phyloP scores from a whole-genome alignment of 2,329 filamentous ascomycete genomes.

The Nakataea oryzae region DNA sequence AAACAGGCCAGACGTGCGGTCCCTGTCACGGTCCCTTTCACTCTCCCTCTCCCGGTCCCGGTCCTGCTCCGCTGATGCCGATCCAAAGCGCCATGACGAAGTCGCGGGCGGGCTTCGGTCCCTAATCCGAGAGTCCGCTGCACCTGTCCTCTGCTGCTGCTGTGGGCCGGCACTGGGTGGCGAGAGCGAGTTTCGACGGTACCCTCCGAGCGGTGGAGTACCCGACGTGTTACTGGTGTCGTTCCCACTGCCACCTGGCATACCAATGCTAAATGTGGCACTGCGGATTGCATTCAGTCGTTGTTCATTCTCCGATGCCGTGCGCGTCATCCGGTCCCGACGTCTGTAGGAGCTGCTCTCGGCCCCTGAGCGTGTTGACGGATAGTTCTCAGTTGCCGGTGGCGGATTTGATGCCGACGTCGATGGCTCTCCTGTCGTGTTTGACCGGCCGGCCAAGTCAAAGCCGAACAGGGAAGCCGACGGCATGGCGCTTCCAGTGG shows the following conservation, averaged over 20 bases:
- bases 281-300: constrained; percentile 16
- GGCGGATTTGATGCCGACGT: neutral
- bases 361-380: neutral
- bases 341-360: neutral
- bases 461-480: neutral
- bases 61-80: neutral
- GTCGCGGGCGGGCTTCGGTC: neutral
- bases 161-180: neutral
- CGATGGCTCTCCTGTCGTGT: neutral
- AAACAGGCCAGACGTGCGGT: neutral
- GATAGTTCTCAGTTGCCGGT: neutral
- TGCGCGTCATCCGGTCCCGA: constrained; percentile 6
- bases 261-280: neutral
- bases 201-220: constrained; percentile 1
- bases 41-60: neutral
- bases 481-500: neutral
- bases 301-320: constrained; percentile 10
- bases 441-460: neutral
- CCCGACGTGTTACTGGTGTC: neutral
- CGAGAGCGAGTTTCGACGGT: constrained; percentile 10
- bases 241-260: neutral
- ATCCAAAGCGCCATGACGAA: neutral
- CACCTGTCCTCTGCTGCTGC: neutral
- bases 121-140: neutral
- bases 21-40: neutral